Evolutionary conservation across 352 stramenopile genomes (phyloP).

Genomic region (Phytophthora ohioensis): DNA sequence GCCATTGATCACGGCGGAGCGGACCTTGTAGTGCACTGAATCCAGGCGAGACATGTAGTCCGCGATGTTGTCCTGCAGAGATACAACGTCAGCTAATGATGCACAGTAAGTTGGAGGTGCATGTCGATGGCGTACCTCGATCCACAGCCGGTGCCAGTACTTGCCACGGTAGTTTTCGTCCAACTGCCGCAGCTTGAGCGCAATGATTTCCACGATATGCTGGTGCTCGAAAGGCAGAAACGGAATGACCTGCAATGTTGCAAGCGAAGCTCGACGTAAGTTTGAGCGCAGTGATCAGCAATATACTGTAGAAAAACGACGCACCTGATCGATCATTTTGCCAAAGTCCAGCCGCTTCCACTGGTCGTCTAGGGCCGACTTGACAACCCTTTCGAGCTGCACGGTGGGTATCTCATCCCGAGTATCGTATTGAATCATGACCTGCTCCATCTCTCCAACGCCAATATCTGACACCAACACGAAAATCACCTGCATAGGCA

Average conservation of each 20-base stretch:
- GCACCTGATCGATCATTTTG: slow-evolving; percentile 89
- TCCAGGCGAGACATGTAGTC: slow-evolving; percentile 78
- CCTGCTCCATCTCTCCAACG: slow-evolving; percentile 81
- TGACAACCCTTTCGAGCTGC: slow-evolving; percentile 80
- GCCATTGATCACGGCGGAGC: slow-evolving; percentile 57
- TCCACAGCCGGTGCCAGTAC: slow-evolving; percentile 82
- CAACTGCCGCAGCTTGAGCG: slow-evolving; percentile 82
- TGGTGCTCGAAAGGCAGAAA: slow-evolving; percentile 90
- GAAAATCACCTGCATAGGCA: slow-evolving; percentile 76
- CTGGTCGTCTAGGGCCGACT: slow-evolving; percentile 79
- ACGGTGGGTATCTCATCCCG: slow-evolving; percentile 69
- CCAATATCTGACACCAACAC: slow-evolving; percentile 92
- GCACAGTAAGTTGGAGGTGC: neutral
- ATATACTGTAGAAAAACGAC: neutral
- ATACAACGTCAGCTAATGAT: neutral
- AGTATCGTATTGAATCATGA: slow-evolving; percentile 85
- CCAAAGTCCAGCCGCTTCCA: slow-evolving; percentile 91
- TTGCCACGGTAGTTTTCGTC: slow-evolving; percentile 75
- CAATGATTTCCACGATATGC: slow-evolving; percentile 84
- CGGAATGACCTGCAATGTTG: slow-evolving; percentile 71
- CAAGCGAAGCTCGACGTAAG: neutral
- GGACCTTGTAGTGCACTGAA: slow-evolving; percentile 80
- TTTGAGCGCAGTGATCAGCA: neutral
- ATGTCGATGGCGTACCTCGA: slow-evolving; percentile 52
- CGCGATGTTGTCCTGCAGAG: slow-evolving; percentile 52